Evolutionary conservation across 2,329 filamentous ascomycete species (phyloP).

Genomic region (Trichoderma arundinaceum): DNA sequence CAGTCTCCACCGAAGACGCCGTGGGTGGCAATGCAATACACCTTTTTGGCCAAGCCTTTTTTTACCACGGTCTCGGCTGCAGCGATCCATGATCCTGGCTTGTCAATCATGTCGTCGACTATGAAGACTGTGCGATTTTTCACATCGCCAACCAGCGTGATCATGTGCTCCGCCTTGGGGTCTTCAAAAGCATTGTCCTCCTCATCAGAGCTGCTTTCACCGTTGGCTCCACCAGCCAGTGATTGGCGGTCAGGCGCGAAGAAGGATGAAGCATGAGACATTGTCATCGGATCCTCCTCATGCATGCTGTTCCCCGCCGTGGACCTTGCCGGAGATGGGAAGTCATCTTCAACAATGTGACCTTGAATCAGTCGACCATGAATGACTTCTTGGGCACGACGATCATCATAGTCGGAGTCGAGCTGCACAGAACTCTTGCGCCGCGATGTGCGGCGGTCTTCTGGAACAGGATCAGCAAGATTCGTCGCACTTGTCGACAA

Average conservation of each 20-base stretch:
- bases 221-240: constrained; percentile 84
- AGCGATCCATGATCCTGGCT: constrained; percentile 94
- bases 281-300: constrained; percentile 81
- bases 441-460: constrained; percentile 33
- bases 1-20: constrained; percentile 91
- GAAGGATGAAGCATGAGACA: constrained; percentile 79
- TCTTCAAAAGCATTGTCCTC: constrained; percentile 89
- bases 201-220: constrained; percentile 82
- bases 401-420: constrained; percentile 70
- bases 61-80: constrained; percentile 97
- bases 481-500: constrained; percentile 22
- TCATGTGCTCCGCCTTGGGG: constrained; percentile 85
- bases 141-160: constrained; percentile 96
- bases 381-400: constrained; percentile 85
- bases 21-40: constrained; percentile 97
- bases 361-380: constrained; percentile 90
- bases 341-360: constrained; percentile 93
- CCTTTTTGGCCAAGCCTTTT: constrained; percentile 85
- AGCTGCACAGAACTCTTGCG: constrained; percentile 42
- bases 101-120: constrained; percentile 99
- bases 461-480: constrained; percentile 21
- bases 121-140: constrained; percentile 87
- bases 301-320: constrained; percentile 68
- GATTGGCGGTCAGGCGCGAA: constrained; percentile 72
- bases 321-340: constrained; percentile 76